Base-by-base conservation (phyloP, 1,139 yeast species). In the Yamadazyma songkhlaensis region DNA sequence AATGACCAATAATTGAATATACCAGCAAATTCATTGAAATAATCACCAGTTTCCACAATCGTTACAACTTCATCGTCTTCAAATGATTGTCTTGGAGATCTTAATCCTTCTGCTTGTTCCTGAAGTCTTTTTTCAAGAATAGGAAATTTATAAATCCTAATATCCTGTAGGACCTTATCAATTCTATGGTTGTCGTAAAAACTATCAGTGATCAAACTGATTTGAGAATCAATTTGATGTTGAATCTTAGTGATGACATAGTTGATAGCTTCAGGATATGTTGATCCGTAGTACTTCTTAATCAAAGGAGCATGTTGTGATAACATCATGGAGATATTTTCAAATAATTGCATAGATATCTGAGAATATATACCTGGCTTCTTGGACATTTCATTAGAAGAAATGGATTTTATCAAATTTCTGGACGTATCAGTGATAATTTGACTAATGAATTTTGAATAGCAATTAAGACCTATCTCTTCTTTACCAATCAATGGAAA, bases 1-100 rank as follows among this genome's bases (percentile, higher is more conserved):
- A 88, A 72, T 7, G 86, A 71, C 97, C 98, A 92, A 45, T 89
- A 81, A 52, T 85, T 87, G 51, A 92, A 64, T 53, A 92, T 84
- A 5, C 83, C 70, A 0, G 95, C 76, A 13, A 86, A 63, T 51
- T 92, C 97, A 39, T 72, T 74, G 13, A 85, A 67, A 11, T 82
- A 53, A 6, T 76, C 77, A 9, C 87, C 87, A 4, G 65, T 59
- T n/a, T 60, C 52, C 27, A 69, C 65, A 41, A 62, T 55, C 2
- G 81, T 61, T 4, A 60, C 58, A 32, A 66, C 42, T 24, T 73
- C 75, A 20, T 37, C 40, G 29, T 62, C 64, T n/a, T 42, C 43
- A 25, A 48, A 39, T 9, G 48, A 41, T 21, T 25, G 37, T 21
- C 48, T 38, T 3, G 37, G 25, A 27, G 45, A 47, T 31, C 37